These are phyloP conservation scores for Paralagenidium karlingii DNA, from an alignment of 352 stramenopile genomes.

Conservation along the genomic window DNA sequence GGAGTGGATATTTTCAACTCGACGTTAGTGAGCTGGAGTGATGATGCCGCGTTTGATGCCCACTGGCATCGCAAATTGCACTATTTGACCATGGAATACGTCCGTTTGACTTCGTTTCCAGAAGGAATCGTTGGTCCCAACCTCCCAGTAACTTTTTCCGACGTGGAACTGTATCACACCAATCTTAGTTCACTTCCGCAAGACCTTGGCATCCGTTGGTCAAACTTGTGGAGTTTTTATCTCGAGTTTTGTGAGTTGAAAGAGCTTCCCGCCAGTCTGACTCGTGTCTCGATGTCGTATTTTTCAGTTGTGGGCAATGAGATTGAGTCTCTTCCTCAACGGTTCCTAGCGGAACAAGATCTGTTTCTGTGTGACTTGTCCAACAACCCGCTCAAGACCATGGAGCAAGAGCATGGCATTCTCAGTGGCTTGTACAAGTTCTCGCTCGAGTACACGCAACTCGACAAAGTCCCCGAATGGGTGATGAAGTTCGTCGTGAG, in stretches of 20 bases:
- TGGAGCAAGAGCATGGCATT: slow-evolving; percentile 4
- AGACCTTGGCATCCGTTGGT: slow-evolving; percentile 14
- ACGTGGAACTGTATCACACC: slow-evolving; percentile 26
- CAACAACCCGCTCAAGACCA: slow-evolving; percentile 9
- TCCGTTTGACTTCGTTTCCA: slow-evolving; percentile 34
- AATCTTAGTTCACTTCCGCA: slow-evolving; percentile 16
- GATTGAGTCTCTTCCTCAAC: slow-evolving; percentile 4
- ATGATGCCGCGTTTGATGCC: slow-evolving; percentile 18
- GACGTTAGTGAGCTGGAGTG: slow-evolving; percentile 20
- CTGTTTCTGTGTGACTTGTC: no score
- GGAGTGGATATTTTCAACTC: slow-evolving; percentile 45
- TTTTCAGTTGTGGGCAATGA: slow-evolving; percentile 13
- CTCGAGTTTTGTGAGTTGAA: slow-evolving; percentile 16
- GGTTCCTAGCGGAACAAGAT: no score
- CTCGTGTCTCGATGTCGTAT: slow-evolving; percentile 3
- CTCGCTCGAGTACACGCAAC: no score
- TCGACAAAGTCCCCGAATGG: no score
- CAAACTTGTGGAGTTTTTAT: slow-evolving; percentile 17
- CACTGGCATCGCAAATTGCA: slow-evolving; percentile 19
- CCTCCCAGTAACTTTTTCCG: slow-evolving; percentile 20
- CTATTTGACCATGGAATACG: slow-evolving; percentile 23
- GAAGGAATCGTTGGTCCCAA: slow-evolving; percentile 15
- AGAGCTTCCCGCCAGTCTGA: slow-evolving; percentile 12
- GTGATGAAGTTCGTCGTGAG: no score
- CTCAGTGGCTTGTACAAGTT: no score